phyloP scores from a whole-genome alignment of 768 basidiomycete genomes.

The Serpula lacrymans region DNA sequence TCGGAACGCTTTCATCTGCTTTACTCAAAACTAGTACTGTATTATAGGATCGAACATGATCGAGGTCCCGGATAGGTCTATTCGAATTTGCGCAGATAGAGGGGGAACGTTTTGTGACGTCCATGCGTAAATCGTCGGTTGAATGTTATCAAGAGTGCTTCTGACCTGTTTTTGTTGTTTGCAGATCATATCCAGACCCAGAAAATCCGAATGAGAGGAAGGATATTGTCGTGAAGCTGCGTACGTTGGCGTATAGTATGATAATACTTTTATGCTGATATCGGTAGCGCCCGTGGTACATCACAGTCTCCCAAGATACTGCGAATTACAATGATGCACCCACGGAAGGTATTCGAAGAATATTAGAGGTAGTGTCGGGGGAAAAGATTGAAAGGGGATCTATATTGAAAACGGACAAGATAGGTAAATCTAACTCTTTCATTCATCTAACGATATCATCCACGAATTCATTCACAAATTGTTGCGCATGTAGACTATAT shows the following conservation, averaged over 20 bases:
- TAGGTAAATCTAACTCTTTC: conserved; percentile 61
- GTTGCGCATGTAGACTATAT: conserved; percentile 67
- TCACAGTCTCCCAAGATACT: conserved; percentile 82
- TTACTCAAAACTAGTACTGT: background rate
- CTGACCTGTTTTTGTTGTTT: conserved; percentile 2
- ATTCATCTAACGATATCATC: background rate
- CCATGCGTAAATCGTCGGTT: conserved; percentile 56
- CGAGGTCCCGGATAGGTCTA: conserved; percentile 65
- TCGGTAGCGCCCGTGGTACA: background rate
- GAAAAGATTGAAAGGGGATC: conserved; percentile 62
- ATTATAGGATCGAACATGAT: conserved; percentile 9
- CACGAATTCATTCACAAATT: conserved; percentile 3
- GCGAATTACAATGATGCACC: conserved; percentile 89
- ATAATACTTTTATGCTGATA: background rate
- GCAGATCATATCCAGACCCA: conserved; percentile 73
- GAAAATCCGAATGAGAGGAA: conserved; percentile 55
- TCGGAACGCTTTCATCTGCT: no score
- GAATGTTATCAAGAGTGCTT: background rate
- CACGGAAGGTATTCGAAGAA: conserved; percentile 87
- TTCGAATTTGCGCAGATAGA: conserved; percentile 83
- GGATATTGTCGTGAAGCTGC: conserved; percentile 87
- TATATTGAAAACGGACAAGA: conserved; percentile 72
- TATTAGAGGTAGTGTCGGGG: conserved; percentile 76
- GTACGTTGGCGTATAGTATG: conserved; percentile 37
- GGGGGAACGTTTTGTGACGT: conserved; percentile 94